Evolutionary conservation across 495 filamentous ascomycete species (phyloP), one percentile per base, ranked within the genome.

Genomic region (Penicillium cinerascens): DNA sequence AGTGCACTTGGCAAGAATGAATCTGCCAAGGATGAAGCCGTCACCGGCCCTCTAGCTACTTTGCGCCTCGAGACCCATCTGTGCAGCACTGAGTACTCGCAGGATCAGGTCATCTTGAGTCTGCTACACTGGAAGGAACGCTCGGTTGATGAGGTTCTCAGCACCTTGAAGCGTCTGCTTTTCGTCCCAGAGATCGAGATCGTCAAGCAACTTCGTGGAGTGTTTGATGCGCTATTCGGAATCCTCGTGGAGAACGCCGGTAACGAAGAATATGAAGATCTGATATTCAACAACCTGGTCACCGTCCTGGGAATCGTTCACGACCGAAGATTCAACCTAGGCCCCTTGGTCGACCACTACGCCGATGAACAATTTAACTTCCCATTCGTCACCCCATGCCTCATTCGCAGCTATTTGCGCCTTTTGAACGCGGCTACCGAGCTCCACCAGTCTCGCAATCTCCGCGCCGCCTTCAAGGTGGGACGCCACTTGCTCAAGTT

Each of bases 131-230:
- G 95, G 92, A 88, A 83, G 56, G 84, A 91, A 16, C 80, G 86
- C 26, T 74, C 84, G 2, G 76, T 82, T 36, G 81, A 81, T 36
- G 83, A 92, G 20, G 76, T 93, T 1, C 71, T 88, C 1, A 77
- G 82, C 17, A 77, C 95, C 6, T 70, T 99, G 27, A 86, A 88
- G 65, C 82, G 89, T 52, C 78, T 97, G 35, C 83, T 88, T 8
- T 99, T 97, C 60, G 93, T 99, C 9, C 86, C 93, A 0, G 93
- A 99, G 65, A 96, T 97, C 44, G 93, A 99, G 70, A 88, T 97
- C 22, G 93, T 97, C 51, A 99, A 97, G 70, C 79, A 96, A 44
- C 73, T 97, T 8, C 83, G 80, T 52, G 87, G 95, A 61, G 92
- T 99, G 13, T 86, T 99, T 58, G 90, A 96, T 65, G 84, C 91